Conservation (phyloP, 305 asterid species). For the Fraxinus sp. region DNA sequence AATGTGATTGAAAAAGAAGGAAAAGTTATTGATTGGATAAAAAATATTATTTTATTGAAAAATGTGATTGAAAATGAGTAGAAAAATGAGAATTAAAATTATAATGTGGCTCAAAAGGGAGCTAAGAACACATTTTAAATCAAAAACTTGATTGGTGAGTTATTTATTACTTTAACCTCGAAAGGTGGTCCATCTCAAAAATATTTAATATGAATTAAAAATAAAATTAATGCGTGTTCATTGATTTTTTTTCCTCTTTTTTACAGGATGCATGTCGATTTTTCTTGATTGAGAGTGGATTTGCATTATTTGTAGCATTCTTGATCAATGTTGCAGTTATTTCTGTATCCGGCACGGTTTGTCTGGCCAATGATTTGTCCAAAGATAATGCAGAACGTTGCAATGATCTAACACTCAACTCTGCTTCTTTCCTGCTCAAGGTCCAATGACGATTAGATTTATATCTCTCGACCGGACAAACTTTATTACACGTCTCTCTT, state of each 20-base stretch:
- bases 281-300: slow-evolving; percentile 82
- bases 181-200: neutral
- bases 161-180: neutral
- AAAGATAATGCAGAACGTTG: slow-evolving; percentile 41
- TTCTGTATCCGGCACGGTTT: slow-evolving; percentile 80
- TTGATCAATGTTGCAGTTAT: slow-evolving; percentile 72
- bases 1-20: no score
- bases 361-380: slow-evolving; percentile 38
- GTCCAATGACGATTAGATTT: slow-evolving; percentile 28
- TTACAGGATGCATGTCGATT: slow-evolving; percentile 85
- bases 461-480: neutral
- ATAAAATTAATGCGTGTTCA: neutral
- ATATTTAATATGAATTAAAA: neutral
- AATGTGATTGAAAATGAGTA: no score
- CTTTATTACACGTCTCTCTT: neutral
- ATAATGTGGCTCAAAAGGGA: no score
- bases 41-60: no score
- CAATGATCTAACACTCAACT: slow-evolving; percentile 65
- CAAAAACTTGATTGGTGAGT: neutral
- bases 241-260: neutral
- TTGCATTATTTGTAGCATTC: slow-evolving; percentile 74
- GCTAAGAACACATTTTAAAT: no score
- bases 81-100: no score
- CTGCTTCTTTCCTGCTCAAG: slow-evolving; percentile 93
- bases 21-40: no score